Evolutionary conservation across 139 green algal species (phyloP), one percentile per base, ranked within the genome.

Genomic region (Monoraphidium neglectum): DNA sequence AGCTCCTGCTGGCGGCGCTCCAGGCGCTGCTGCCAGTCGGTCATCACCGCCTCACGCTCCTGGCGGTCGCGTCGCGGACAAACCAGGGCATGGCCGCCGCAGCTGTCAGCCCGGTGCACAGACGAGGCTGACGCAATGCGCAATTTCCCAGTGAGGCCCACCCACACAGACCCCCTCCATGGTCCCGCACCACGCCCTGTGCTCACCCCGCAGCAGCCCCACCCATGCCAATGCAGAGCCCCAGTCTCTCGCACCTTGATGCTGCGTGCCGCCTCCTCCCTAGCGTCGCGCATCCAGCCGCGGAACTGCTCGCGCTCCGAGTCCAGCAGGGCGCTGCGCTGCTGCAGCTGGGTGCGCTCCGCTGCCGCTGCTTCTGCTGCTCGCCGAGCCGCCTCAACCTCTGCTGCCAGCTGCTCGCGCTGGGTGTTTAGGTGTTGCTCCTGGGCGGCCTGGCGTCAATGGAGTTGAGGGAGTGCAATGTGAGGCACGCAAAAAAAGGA

Each of bases 231-330:
- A n/a, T n/a, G n/a, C n/a, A n/a, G n/a, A n/a, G n/a, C n/a, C n/a
- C n/a, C n/a, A n/a, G n/a, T n/a, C n/a, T n/a, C n/a, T n/a, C n/a
- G 1, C 62, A 78, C 72, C 73, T 79, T 79, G 3, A 68, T 15
- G 23, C 62, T 47, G 10, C 38, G 53, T 26, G 38, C 30, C 21
- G 57, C 26, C 63, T 79, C 73, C 35, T 79, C 62, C 47, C 72
- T 72, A 30, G 28, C 46, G 26, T 79, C 73, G 3, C 53, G 36
- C 47, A 26, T 68, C 73, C 73, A 79, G 0, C 4, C 28, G 15
- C 64, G 49, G 49, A 79, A 79, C 21, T 32, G 16, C 62, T 72
- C 63, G 10, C 36, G 30, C 35, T 79, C 73, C 26, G 28, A 24
- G 32, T 72, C 62, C 10, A 79, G n/a, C 30, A 49, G 38, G 24